Conservation (phyloP, 805 yeast species). For the Saccharomycopsis fermentans region DNA sequence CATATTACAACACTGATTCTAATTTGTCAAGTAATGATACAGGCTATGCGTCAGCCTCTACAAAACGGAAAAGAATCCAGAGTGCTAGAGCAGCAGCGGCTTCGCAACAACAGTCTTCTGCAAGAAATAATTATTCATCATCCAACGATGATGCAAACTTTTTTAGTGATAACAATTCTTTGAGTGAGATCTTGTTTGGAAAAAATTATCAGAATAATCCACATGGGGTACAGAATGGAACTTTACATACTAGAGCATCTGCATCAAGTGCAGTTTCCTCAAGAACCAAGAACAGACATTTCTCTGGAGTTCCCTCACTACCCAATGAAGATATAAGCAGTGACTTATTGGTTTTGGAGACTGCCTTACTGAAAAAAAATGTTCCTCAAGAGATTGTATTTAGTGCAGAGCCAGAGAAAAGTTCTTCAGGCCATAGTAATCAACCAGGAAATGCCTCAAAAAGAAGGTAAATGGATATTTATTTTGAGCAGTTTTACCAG, state of each 20-base stretch:
- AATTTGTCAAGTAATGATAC: slow-evolving; percentile 18
- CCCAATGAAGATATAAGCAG: background rate
- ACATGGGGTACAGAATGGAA: background rate
- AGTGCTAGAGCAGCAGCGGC: slow-evolving; percentile 18
- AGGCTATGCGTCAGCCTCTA: slow-evolving; percentile 11
- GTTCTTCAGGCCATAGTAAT: background rate
- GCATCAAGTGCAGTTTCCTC: background rate
- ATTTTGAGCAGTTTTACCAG: too few relatives aligned
- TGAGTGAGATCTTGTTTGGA: slow-evolving; percentile 18
- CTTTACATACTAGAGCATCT: background rate
- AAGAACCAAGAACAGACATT: background rate
- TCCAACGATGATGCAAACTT: slow-evolving; percentile 17
- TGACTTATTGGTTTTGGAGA: background rate
- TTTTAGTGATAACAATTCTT: slow-evolving; percentile 17
- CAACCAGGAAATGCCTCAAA: background rate
- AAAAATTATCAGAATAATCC: slow-evolving; percentile 6
- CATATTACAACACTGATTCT: slow-evolving; percentile 16
- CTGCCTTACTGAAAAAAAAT: background rate
- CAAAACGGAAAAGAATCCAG: slow-evolving; percentile 14
- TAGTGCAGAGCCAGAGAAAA: background rate
- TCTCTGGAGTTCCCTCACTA: background rate
- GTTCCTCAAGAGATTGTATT: background rate
- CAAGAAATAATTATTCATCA: slow-evolving; percentile 14
- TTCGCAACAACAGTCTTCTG: slow-evolving; percentile 3
- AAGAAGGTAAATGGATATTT: background rate